A percentile compares a stretch with the other conserved stretches of the same genome.
Evolutionary conservation across 1,284 basidiomycete genomes (phyloP).

Genomic region (Phenoliferia sp.): DNA sequence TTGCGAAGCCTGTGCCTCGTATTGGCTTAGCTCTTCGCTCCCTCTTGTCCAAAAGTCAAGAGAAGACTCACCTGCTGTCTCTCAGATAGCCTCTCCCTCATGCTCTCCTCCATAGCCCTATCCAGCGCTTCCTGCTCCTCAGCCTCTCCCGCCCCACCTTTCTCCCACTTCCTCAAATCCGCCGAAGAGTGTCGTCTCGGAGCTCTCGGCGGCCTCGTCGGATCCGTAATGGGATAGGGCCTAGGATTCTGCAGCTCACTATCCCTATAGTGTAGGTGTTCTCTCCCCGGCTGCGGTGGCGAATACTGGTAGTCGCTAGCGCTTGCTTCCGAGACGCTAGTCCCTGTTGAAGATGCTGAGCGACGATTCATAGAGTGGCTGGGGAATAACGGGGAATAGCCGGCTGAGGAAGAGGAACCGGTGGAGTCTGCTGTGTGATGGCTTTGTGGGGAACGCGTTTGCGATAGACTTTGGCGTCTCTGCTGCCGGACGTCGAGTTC

Average conservation of each 20-base stretch:
- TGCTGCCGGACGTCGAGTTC: background rate
- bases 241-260: background rate
- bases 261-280: background rate
- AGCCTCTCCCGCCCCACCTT: background rate
- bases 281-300: background rate
- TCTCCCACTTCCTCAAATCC: background rate
- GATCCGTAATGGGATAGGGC: background rate
- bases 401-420: too few relatives aligned
- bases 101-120: background rate
- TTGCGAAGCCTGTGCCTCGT: background rate
- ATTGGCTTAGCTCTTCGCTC: background rate
- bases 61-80: too few relatives aligned
- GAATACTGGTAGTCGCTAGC: background rate
- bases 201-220: background rate
- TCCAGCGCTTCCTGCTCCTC: slow-evolving; percentile 11
- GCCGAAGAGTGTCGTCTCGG: background rate
- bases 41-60: background rate
- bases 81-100: too few relatives aligned
- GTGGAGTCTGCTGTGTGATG: too few relatives aligned
- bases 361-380: background rate
- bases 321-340: background rate
- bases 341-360: background rate
- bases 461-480: too few relatives aligned
- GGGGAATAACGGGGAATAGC: background rate
- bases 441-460: too few relatives aligned